Evolutionary conservation across 73 alveolate genomes (phyloP), one percentile per base, ranked within the genome.

Genomic region (Strombidium stylifer): DNA sequence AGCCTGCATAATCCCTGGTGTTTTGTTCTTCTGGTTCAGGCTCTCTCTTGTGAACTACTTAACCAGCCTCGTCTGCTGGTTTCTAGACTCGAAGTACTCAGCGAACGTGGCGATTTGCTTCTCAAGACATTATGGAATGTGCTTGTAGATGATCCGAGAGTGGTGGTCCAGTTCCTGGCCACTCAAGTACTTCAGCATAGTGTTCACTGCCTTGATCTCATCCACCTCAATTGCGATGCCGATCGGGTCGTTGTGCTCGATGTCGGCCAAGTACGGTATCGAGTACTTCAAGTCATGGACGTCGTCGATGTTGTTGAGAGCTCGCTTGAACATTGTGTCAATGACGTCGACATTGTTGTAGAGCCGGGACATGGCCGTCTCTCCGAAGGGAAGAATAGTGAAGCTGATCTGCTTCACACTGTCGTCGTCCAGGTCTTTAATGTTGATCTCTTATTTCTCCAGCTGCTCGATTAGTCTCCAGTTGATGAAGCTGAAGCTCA

Each of bases 231-330:
- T 28, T 2, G 28, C 5, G 10, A 32, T 4, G 42, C 15, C 59
- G 47, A 67, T 48, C 8, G 81, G 81, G 3, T 48, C 21, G 34
- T 50, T 7, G 5, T 59, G 60, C 2, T 67, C 50, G 37, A 67
- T 15, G 31, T 67, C 42, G 8, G 3, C 39, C 14, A 57, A 1
- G 55, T 32, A 57, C 2, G 71, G 71, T 3, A 57, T 57, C 11
- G 6, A 7, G 40, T 19, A 49, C 42, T 6, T 4, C n/a, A 32
- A 6, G n/a, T 4, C n/a, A 4, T 4, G 42, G 42, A 32, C 19
- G 4, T 7, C 6, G 6, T 49, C 5, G 18, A 44, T 4, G 62
- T n/a, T 20, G 15, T 49, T 19, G 18, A n/a, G n/a, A n/a, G n/a
- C 15, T 23, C 42, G 25, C 10, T 3, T 49, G 21, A 7, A 44